Conservation (phyloP, 176 grass and related monocot species). For the Chloris gayana region DNA sequence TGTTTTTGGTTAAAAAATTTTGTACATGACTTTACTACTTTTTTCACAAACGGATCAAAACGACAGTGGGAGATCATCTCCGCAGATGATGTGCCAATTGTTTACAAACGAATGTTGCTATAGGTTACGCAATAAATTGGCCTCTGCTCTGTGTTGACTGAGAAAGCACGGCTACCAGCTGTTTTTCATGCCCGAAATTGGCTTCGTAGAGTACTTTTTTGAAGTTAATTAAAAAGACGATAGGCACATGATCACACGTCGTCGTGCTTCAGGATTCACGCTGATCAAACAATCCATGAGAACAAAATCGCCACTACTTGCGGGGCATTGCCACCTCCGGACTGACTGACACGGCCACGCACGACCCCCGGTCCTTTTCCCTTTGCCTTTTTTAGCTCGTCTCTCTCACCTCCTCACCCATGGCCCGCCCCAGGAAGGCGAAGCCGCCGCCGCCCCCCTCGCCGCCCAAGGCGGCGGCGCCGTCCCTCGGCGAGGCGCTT, state of each 20-base stretch:
- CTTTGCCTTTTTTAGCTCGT: constrained; percentile 28
- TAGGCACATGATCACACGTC: not conserved
- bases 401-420: constrained; percentile 14
- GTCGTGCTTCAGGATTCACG: constrained; percentile 20
- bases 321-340: constrained; percentile 8
- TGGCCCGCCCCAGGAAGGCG: constrained; percentile 59
- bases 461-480: constrained; percentile 21
- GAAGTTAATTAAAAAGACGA: not conserved
- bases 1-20: not conserved
- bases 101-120: not conserved
- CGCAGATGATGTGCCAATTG: not conserved
- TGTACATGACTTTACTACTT: not conserved
- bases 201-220: too few relatives aligned
- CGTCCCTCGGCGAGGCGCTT: constrained; percentile 52
- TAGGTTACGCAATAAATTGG: not conserved
- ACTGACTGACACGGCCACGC: constrained; percentile 17
- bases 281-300: not conserved
- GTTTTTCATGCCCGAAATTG: too few relatives aligned
- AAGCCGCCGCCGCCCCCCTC: constrained; percentile 32
- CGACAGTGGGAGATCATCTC: too few relatives aligned
- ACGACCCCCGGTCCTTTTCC: not conserved
- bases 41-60: not conserved
- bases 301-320: not conserved
- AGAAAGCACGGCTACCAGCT: too few relatives aligned
- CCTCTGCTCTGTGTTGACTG: not conserved